Evolutionary conservation across 345 rosid genomes (phyloP), one percentile per base, ranked within the genome.

Genomic region (Hibiscus trionum): DNA sequence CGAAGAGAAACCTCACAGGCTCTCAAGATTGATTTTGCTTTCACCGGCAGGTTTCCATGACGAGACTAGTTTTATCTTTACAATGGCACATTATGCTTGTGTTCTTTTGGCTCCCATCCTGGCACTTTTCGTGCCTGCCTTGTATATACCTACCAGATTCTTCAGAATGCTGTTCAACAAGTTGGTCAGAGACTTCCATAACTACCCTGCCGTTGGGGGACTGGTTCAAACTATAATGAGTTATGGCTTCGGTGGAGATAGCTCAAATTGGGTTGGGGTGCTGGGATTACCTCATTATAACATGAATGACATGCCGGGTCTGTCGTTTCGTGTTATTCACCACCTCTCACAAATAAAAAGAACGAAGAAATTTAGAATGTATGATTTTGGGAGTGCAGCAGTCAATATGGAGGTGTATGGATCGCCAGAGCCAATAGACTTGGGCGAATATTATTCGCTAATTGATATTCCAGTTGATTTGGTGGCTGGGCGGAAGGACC

Each of bases 301-400:
- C 82, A 95, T 95, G 94, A 90, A 95, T 49, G 98, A 95, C 77
- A 95, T 95, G 98, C 98, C 98, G 0, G 98, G 98, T 46, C 88
- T 95, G 66, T 87, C 99, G 1, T 85, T 89, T 61, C 86, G 80
- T 2, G 96, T 95, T 46, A 93, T 84, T 55, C 88, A 82, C 26
- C 98, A 92, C 80, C 92, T 95, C 55, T 93, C 99, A 29, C 99
- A 95, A 75, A 86, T 95, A 75, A 92, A 95, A 79, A 92, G 79
- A 26, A 62, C 88, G 0, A 84, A 88, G 47, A 89, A 75, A 56
- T 92, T 95, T 76, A 88, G 77, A 53, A 90, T 95, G 99, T 95
- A 79, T 73, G 96, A 95, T 73, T 90, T 90, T 37, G 97, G 98
- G 39, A 88, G 85, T 73, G 37, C 64, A 44, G 70, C 89, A 27